Base-by-base conservation (phyloP, 176 grass and related monocot genomes). In the Hyparrhenia diplandra region DNA sequence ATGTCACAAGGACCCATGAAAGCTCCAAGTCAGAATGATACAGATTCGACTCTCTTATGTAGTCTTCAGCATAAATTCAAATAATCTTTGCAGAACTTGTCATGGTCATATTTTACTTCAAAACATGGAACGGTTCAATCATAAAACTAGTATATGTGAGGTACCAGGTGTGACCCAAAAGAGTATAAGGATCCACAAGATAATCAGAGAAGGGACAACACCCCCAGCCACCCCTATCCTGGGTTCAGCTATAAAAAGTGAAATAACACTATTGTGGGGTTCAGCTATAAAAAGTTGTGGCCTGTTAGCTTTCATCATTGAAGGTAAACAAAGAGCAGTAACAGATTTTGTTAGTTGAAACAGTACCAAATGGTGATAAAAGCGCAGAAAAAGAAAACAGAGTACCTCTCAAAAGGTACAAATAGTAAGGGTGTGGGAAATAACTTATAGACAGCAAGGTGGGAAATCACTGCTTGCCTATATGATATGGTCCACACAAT, bases 1-100 rank as follows among this genome's bases (percentile, higher is more conserved):
- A 34, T 69, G 63, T 76, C 52, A 76, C 5, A 62, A 35, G 69
- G 64, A 23, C 59, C 69, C 17, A 37, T 6, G 25, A 76, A 75
- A 89, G 28, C 27, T 28, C 54, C 77, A 43, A 39, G 40, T 54
- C 32, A n/a, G 58, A 85, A 81, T 25, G 45, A 65, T 54, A n/a
- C n/a, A n/a, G n/a, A n/a, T n/a, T n/a, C n/a, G n/a, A n/a, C 28
- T 70, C 9, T 32, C 76, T 52, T 52, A 40, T 12, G 5, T 72
- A 65, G 43, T 64, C 29, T 74, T 32, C 24, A 70, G 10, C 35
- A 20, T 25, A 63, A 29, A 63, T 61, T 8, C 30, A 75, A 80
- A 75, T 37, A 13, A 64, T 64, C 39, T 89, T 35, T 62, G 20
- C 37, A 80, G 43, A 81, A 64, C 21, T 54, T 89, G 40, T 17